Evolutionary conservation across 2,329 filamentous ascomycete species (phyloP).

Genomic region (Proliferodiscus dingleyae): DNA sequence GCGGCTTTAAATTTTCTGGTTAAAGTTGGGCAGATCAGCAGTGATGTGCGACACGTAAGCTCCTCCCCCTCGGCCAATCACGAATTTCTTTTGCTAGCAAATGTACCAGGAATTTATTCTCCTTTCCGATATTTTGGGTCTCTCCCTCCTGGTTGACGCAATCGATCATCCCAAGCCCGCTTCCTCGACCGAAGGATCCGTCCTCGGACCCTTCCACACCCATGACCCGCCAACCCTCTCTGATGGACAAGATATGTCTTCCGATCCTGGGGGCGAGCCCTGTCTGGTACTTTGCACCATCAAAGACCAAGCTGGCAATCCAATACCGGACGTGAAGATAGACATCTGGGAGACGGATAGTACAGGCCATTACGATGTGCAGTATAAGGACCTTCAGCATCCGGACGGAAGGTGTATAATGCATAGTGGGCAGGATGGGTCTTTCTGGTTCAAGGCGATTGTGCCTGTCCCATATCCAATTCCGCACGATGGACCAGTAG

Average conservation of each 20-base stretch:
- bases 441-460: slow-evolving; percentile 82
- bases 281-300: slow-evolving; percentile 71
- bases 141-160: slow-evolving; percentile 74
- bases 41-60: slow-evolving; percentile 64
- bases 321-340: slow-evolving; percentile 62
- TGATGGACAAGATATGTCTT: slow-evolving; percentile 59
- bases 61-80: neutral
- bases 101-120: slow-evolving; percentile 67
- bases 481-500: slow-evolving; percentile 79
- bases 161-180: slow-evolving; percentile 79
- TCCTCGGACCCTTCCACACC: slow-evolving; percentile 79
- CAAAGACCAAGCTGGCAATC: slow-evolving; percentile 57
- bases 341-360: slow-evolving; percentile 85
- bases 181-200: slow-evolving; percentile 67
- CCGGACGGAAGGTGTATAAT: slow-evolving; percentile 72
- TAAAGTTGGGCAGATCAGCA: slow-evolving; percentile 66
- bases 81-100: neutral
- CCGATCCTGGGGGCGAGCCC: slow-evolving; percentile 63
- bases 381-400: slow-evolving; percentile 57
- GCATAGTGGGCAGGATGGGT: slow-evolving; percentile 62
- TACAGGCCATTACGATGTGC: slow-evolving; percentile 77
- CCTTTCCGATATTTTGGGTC: slow-evolving; percentile 72
- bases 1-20: slow-evolving; percentile 67
- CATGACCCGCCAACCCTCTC: slow-evolving; percentile 61
- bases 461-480: slow-evolving; percentile 83